These are phyloP conservation scores for Ogataea trehalophila DNA, from an alignment of 805 yeast genomes.

Conservation along the genomic window DNA sequence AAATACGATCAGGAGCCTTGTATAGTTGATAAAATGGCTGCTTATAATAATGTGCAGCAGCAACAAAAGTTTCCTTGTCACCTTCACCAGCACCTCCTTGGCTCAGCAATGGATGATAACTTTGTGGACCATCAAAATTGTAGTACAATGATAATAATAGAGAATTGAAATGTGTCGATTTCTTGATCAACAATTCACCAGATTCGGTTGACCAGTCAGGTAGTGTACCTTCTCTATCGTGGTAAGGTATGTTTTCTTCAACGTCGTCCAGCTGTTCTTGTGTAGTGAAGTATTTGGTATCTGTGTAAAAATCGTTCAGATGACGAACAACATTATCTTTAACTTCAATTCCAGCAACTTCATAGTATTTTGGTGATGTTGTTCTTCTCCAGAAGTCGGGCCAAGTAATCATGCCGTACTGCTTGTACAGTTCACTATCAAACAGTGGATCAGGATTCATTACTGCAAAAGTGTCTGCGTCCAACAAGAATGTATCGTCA, in stretches of 20 bases:
- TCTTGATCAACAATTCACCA: constrained; percentile 58
- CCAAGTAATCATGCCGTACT: constrained; percentile 58
- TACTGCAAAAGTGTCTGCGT: constrained; percentile 73
- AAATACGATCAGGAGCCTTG: constrained; percentile 24
- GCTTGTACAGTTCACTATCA: constrained; percentile 47
- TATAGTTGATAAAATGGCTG: constrained; percentile 46
- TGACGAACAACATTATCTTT: constrained; percentile 24
- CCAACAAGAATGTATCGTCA: constrained; percentile 65
- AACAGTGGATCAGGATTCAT: constrained; percentile 59
- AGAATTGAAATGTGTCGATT: constrained; percentile 50
- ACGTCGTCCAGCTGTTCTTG: constrained; percentile 27
- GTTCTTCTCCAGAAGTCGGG: constrained; percentile 89
- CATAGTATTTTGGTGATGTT: constrained; percentile 68
- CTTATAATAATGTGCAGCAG: constrained; percentile 50
- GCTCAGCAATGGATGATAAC: constrained; percentile 53
- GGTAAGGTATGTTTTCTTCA: constrained; percentile 36
- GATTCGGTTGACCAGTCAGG: constrained; percentile 66
- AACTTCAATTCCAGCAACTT: constrained; percentile 55
- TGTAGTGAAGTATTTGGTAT: constrained; percentile 23
- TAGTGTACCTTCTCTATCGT: constrained; percentile 58
- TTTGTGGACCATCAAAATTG: constrained; percentile 56
- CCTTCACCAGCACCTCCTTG: constrained; percentile 70
- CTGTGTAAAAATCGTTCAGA: constrained; percentile 25
- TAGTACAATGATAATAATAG: constrained; percentile 59
- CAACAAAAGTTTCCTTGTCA: constrained; percentile 69